Evolutionary conservation across 2,329 filamentous ascomycete genomes (phyloP), one percentile per base, ranked within the genome.

Genomic region (Paraconiothyrium sp.): DNA sequence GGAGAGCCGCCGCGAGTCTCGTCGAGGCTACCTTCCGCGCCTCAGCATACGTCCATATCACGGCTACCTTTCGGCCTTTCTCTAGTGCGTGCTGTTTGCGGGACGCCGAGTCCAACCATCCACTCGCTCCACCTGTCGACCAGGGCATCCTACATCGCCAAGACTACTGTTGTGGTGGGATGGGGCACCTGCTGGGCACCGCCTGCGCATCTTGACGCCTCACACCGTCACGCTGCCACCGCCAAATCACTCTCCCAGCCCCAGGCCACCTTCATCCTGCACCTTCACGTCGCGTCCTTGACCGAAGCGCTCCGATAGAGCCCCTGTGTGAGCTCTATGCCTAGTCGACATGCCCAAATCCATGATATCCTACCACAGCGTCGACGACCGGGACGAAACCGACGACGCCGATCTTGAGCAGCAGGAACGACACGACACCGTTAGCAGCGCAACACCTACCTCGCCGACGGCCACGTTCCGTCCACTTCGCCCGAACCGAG

Each of bases 391-490:
- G 8, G 46, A 37, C 55, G 43, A 57, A 32, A 61, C 66, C 67
- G 67, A 72, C 57, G 71, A 77, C 61, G 69, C 70, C 59, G 49
- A 60, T 47, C 22, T 67, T 44, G 70, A 75, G 60, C 68, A 67
- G 52, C 69, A 70, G 48, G 72, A 76, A 62, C 67, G 68, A 51
- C 61, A 66, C 58, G 72, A 77, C 57, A 76, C 74, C 16, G 63
- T 74, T 64, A 72, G 73, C 68, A 72, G 66, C 71, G 67, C 74
- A 43, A 77, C 74, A 7, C 74, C 73, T 32, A 72, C 73, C 35
- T 77, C 75, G n/a, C 76, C 76, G 8, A 72, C 72, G 1, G 60
- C 68, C 48, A 71, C 69, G 3, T 74, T 74, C 65, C 76, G 76
- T 50, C 66, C 63, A 22, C 60, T 68, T 37, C 65, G 71, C 39